phyloP scores from a whole-genome alignment of 805 yeast species.

The Candida suzukii region DNA sequence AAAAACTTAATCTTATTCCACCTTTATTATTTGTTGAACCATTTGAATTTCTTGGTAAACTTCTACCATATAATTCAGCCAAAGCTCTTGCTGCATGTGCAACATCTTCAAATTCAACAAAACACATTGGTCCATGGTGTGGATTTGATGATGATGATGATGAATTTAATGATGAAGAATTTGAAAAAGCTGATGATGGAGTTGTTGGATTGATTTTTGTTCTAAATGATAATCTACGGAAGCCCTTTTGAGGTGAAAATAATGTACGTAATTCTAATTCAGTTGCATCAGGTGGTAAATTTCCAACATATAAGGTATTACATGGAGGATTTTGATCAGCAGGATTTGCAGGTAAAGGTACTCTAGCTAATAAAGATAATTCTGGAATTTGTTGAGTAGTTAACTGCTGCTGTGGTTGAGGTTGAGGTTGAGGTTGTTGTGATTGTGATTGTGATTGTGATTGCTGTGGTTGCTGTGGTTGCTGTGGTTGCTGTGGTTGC shows the following conservation, averaged over 20 bases:
- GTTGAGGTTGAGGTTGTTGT: conserved; percentile 9
- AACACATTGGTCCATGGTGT: conserved; percentile 96
- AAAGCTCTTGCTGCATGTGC: conserved; percentile 88
- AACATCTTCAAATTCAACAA: conserved; percentile 97
- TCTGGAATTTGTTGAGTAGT: conserved; percentile 37
- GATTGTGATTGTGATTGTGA: conserved; percentile 11
- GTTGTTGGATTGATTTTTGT: conserved; percentile 44
- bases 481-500: conserved; percentile 8
- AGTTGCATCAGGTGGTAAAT: conserved; percentile 93
- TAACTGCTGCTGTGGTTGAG: conserved; percentile 22
- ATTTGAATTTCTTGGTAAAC: conserved; percentile 69
- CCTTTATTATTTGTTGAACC: conserved; percentile 47
- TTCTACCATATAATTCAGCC: conserved; percentile 89
- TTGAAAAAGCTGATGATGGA: conserved; percentile 10
- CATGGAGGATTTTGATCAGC: conserved; percentile 99
- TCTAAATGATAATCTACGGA: conserved; percentile 85
- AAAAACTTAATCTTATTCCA: conserved; percentile 88
- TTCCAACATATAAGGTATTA: conserved; percentile 94
- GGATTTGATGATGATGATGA: conserved; percentile 17
- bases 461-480: conserved; percentile 5
- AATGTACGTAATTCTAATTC: conserved; percentile 86
- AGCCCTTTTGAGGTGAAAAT: conserved; percentile 86
- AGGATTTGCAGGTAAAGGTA: conserved; percentile 92
- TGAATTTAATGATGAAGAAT: conserved; percentile 7
- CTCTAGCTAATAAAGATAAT: conserved; percentile 65